Percentiles rank a stretch among this genome's conserved stretches.
Evolutionary conservation across 768 basidiomycete species (phyloP).

Genomic region (Epithele typhae): DNA sequence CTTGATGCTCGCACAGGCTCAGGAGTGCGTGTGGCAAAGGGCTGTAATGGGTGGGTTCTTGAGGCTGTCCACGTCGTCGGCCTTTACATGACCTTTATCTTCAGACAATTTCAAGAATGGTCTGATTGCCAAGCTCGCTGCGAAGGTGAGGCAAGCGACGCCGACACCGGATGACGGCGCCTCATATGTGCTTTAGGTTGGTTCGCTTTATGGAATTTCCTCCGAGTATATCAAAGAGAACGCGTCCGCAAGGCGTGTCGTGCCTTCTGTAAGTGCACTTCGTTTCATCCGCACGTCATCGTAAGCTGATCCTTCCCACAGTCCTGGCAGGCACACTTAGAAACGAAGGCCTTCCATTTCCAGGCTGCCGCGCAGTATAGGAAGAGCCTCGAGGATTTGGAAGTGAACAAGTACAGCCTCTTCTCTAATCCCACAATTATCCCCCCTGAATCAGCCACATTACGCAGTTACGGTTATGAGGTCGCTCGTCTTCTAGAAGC

Average conservation of each 20-base stretch:
- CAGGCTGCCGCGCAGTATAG: constrained; percentile 85
- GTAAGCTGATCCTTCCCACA: constrained; percentile 25
- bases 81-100: neutral
- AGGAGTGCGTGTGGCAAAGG: constrained; percentile 95
- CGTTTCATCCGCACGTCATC: neutral
- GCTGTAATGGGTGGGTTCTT: constrained; percentile 70
- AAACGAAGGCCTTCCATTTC: constrained; percentile 83
- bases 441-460: constrained; percentile 1
- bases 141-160: constrained; percentile 44
- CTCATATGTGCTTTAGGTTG: constrained; percentile 35
- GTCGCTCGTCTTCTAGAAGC: constrained; percentile 75
- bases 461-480: constrained; percentile 78
- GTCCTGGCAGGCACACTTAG: constrained; percentile 80
- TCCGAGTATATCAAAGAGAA: constrained; percentile 40
- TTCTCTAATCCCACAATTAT: neutral
- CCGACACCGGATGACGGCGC: neutral
- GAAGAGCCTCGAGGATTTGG: constrained; percentile 85
- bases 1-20: constrained; percentile 90
- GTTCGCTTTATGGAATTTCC: constrained; percentile 60
- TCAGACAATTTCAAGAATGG: constrained; percentile 74
- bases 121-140: constrained; percentile 78
- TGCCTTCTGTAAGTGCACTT: constrained; percentile 49
- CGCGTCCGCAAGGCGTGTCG: constrained; percentile 38
- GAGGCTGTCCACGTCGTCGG: too few species aligned
- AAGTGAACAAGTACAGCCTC: constrained; percentile 54